These are phyloP conservation scores for Xylogone sp. DNA, from an alignment of 2,329 filamentous ascomycete species.

Conservation along the genomic window DNA sequence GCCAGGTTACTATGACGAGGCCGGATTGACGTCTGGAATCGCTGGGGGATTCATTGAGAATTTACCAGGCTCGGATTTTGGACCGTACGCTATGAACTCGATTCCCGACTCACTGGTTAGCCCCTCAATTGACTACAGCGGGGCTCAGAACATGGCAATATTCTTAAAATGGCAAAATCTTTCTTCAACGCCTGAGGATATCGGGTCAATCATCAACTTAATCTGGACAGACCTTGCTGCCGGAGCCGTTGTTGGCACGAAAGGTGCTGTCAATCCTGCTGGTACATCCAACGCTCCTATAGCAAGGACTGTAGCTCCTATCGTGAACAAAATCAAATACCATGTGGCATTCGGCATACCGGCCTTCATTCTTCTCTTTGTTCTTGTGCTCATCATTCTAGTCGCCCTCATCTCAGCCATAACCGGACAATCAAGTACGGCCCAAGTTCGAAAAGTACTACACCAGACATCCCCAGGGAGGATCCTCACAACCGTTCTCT, in stretches of 20 bases:
- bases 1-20: not conserved
- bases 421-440: constrained; percentile 4
- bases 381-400: constrained; percentile 11
- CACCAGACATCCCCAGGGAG: constrained; percentile 9
- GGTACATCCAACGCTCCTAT: constrained; percentile 8
- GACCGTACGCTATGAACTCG: constrained; percentile 15
- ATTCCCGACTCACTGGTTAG: constrained; percentile 9
- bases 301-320: constrained; percentile 23
- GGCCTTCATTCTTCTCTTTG: constrained; percentile 18
- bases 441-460: constrained; percentile 7
- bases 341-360: constrained; percentile 30
- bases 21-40: not conserved
- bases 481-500: constrained; percentile 13
- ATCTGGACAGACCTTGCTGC: constrained; percentile 42
- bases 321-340: constrained; percentile 28
- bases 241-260: constrained; percentile 39
- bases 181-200: constrained; percentile 19
- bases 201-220: constrained; percentile 36
- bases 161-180: constrained; percentile 37
- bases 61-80: constrained; percentile 3
- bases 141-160: constrained; percentile 34
- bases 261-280: constrained; percentile 11
- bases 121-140: constrained; percentile 30
- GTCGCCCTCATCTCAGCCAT: constrained; percentile 7
- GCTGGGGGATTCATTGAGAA: not conserved